Percentiles rank a stretch among this genome's conserved stretches.
These are phyloP conservation scores for Oryza glumipatula DNA, from an alignment of 176 grass and related monocot species.

Conservation along the genomic window DNA sequence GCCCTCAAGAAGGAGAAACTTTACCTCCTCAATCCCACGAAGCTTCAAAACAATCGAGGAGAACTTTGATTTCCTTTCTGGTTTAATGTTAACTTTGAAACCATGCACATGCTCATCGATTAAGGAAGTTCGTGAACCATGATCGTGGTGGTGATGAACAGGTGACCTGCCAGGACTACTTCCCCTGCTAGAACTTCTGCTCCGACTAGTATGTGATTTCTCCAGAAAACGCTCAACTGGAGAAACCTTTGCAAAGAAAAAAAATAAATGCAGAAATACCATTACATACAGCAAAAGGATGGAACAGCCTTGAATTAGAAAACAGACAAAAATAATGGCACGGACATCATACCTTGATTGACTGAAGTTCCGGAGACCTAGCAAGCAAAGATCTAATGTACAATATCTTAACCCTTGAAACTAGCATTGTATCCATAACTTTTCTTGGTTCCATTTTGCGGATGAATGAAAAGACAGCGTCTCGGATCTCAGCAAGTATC, in stretches of 20 bases:
- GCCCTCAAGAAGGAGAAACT: neutral
- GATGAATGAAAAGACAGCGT: conserved; percentile 96
- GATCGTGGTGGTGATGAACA: conserved; percentile 68
- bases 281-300: conserved; percentile 31
- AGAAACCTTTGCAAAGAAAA: conserved; percentile 70
- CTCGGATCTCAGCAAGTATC: conserved; percentile 97
- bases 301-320: conserved; percentile 7
- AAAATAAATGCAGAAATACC: conserved; percentile 25
- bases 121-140: conserved; percentile 57
- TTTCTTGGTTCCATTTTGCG: conserved; percentile 97
- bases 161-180: conserved; percentile 91
- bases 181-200: conserved; percentile 96
- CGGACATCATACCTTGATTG: conserved; percentile 72
- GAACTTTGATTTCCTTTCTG: conserved; percentile 97
- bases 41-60: conserved; percentile 93
- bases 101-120: conserved; percentile 88
- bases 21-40: conserved; percentile 96
- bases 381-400: conserved; percentile 98
- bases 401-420: conserved; percentile 98
- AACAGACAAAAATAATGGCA: conserved; percentile 33
- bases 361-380: conserved; percentile 97
- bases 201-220: conserved; percentile 76
- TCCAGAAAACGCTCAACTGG: conserved; percentile 92
- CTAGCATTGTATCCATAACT: conserved; percentile 99
- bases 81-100: conserved; percentile 92